Conservation (phyloP, 2,329 filamentous ascomycete species). For the Zasmidium citrigriseum region DNA sequence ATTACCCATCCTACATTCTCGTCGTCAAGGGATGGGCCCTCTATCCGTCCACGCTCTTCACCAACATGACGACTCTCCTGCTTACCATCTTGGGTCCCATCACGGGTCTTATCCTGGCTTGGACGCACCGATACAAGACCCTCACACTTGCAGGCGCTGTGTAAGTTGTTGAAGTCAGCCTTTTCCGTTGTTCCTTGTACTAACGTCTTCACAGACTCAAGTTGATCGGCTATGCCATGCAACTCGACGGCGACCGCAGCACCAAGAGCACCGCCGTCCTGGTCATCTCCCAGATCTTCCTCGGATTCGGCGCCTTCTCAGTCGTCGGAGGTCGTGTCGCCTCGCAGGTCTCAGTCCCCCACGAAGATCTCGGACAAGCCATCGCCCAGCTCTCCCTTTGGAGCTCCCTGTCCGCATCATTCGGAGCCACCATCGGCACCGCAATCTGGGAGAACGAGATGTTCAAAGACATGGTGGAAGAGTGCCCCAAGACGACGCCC, state of each 20-base stretch:
- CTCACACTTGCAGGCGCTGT: constrained; percentile 43
- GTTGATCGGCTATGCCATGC: constrained; percentile 41
- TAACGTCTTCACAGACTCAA: constrained; percentile 23
- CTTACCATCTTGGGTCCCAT: constrained; percentile 42
- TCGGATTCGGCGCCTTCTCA: constrained; percentile 41
- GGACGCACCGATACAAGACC: constrained; percentile 46
- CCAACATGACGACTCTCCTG: constrained; percentile 43
- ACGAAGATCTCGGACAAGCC: constrained; percentile 43
- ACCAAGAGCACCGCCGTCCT: constrained; percentile 39
- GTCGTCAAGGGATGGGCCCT: constrained; percentile 46
- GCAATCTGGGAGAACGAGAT: constrained; percentile 10
- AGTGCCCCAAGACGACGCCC: constrained; percentile 3
- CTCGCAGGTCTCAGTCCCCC: constrained; percentile 45
- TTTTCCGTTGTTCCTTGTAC: neutral
- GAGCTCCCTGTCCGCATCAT: constrained; percentile 41
- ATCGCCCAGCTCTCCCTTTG: constrained; percentile 44
- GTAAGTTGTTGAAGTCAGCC: neutral
- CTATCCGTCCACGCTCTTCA: constrained; percentile 46
- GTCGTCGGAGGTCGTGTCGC: constrained; percentile 46
- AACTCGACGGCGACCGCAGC: constrained; percentile 35
- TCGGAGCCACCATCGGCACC: constrained; percentile 42
- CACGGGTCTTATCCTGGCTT: constrained; percentile 34
- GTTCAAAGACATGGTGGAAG: constrained; percentile 9
- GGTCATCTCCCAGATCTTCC: constrained; percentile 40
- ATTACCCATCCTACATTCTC: constrained; percentile 37